Conservation (phyloP, 306 rosid species). For the Sicyos edulis region DNA sequence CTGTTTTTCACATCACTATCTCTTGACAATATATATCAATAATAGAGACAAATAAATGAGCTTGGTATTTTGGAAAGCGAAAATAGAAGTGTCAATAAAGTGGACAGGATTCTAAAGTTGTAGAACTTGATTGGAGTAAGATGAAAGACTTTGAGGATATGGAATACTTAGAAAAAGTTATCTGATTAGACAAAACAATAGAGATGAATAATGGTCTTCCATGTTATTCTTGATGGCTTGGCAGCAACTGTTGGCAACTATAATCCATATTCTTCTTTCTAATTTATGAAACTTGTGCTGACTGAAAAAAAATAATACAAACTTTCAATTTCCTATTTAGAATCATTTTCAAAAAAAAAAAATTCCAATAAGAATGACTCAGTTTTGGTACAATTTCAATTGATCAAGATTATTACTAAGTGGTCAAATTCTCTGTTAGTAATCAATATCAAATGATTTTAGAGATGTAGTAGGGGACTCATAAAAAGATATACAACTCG, state of each 20-base stretch:
- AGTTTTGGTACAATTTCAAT: not conserved
- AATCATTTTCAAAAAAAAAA: not conserved
- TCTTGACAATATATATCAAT: too few relatives aligned
- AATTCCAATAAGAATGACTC: too few relatives aligned
- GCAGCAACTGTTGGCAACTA: not conserved
- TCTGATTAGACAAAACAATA: constrained; percentile 10
- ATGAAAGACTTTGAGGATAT: constrained; percentile 1
- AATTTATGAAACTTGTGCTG: not conserved
- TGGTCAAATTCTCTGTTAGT: too few relatives aligned
- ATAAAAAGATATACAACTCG: too few relatives aligned
- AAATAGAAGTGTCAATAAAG: not conserved
- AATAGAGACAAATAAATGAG: not conserved
- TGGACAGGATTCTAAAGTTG: constrained; percentile 8
- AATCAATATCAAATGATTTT: too few relatives aligned
- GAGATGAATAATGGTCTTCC: constrained; percentile 15
- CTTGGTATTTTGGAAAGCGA: not conserved
- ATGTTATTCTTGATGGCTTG: not conserved
- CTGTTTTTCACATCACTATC: too few relatives aligned
- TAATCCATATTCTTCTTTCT: not conserved
- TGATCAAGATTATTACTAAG: not conserved
- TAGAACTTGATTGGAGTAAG: constrained; percentile 8
- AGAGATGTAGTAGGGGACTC: too few relatives aligned
- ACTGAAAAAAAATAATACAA: not conserved
- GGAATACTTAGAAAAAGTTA: constrained; percentile 16
- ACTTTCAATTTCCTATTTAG: not conserved